Conservation (phyloP, 192 early-diverging fungal species). For the Coemansia sp. region DNA sequence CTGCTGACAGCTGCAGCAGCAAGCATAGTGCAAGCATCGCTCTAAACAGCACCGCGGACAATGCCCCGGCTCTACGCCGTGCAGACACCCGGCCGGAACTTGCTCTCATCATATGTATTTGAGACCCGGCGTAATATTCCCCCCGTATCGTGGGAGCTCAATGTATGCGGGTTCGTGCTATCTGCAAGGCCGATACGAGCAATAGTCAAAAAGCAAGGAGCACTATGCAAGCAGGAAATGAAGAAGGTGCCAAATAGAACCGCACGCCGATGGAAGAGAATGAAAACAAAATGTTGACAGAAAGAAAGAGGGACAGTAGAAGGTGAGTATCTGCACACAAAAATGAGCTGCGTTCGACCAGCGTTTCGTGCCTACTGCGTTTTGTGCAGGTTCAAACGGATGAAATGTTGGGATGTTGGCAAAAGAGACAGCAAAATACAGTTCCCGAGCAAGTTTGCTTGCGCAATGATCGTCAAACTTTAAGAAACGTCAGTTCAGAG, state of each 20-base stretch:
- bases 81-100: background rate
- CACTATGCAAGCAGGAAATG: no score
- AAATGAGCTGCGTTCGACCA: background rate
- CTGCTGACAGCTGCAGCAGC: conserved; percentile 20
- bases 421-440: background rate
- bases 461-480: background rate
- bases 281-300: conserved; percentile 3
- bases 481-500: no score
- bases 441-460: background rate
- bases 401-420: background rate
- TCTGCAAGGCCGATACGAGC: no score
- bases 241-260: background rate
- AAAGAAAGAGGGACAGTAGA: background rate
- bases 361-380: background rate
- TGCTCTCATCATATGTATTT: background rate
- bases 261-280: background rate
- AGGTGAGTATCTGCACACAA: background rate
- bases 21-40: background rate
- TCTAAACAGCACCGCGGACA: background rate
- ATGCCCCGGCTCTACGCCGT: background rate
- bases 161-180: no score
- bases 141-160: no score
- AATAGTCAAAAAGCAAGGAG: no score
- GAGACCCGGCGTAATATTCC: no score
- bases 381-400: no score